Evolutionary conservation across 2,329 filamentous ascomycete genomes (phyloP).

Genomic region (Aureobasidium sp.): DNA sequence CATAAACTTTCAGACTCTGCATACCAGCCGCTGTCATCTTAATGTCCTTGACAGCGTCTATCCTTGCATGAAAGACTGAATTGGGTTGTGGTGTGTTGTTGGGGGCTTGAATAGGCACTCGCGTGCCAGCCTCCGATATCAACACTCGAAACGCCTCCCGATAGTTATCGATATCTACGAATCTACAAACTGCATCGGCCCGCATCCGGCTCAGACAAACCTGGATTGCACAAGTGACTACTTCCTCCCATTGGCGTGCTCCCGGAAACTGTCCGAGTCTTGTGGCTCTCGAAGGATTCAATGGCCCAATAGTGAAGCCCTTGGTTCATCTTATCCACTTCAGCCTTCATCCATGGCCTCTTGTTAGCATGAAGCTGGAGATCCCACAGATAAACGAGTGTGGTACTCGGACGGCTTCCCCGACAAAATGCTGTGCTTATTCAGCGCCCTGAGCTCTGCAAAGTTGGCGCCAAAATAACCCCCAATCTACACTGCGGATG

Average conservation of each 20-base stretch:
- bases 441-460: background rate
- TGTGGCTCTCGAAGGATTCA: background rate
- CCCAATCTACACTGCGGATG: background rate
- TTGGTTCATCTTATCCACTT: background rate
- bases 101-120: background rate
- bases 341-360: background rate
- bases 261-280: background rate
- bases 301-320: background rate
- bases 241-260: background rate
- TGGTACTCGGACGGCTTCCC: background rate
- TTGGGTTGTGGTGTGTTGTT: background rate
- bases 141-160: background rate
- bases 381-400: background rate
- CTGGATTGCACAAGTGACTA: background rate
- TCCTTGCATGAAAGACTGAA: background rate
- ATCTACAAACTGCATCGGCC: background rate
- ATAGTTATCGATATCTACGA: background rate
- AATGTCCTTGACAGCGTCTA: slow-evolving; percentile 1
- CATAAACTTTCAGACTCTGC: background rate
- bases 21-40: background rate
- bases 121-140: background rate
- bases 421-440: slow-evolving; percentile 4
- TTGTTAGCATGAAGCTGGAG: slow-evolving; percentile 1
- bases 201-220: background rate
- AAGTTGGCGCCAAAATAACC: background rate